Evolutionary conservation across 2,329 filamentous ascomycete genomes (phyloP), one percentile per base, ranked within the genome.

Genomic region (Trichoderma arundinaceum): DNA sequence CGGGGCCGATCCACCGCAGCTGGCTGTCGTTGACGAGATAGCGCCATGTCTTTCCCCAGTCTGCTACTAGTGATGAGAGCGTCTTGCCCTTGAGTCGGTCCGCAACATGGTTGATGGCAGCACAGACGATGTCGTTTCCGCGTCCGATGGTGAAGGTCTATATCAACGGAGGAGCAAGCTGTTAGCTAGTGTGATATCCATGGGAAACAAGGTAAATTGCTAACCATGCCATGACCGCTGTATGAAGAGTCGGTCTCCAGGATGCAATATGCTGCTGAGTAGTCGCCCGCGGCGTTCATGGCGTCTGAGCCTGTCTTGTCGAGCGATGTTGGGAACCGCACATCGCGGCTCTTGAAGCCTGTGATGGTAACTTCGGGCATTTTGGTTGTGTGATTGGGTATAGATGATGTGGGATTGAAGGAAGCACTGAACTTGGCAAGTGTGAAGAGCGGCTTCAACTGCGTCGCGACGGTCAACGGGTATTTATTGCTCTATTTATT

Each of bases 251-350:
- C 90, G 0, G 93, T 97, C 75, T 92, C 82, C 56, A 97, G 82
- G 73, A 97, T 94, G 77, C 92, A 96, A 83, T 97, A 97, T n/a
- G 94, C 93, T 12, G 93, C 85, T 1, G 92, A 96, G 80, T 97
- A 97, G 79, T 97, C 92, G 68, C 92, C 91, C 2, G 93, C 92
- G 3, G 92, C 91, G 75, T 97, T 97, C 94, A 97, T 97, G 74
- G 92, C 94, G 86, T 97, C 94, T 8, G 92, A 96, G 73, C 93
- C 93, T n/a, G 92, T 96, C 82, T 94, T 95, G 80, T 96, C 92
- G 68, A 97, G 88, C 46, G 93, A 97, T n/a, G 93, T 97, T 77
- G 90, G 90, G 76, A 92, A 92, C 71, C 90, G 87, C 76, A 92
- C 89, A 80, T 92, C 90, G 74, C 88, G 84, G 66, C 89, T 90